Percentiles rank a stretch among this genome's conserved stretches.
phyloP scores from a whole-genome alignment of 2,329 filamentous ascomycete genomes.

The Escovopsis sp. region DNA sequence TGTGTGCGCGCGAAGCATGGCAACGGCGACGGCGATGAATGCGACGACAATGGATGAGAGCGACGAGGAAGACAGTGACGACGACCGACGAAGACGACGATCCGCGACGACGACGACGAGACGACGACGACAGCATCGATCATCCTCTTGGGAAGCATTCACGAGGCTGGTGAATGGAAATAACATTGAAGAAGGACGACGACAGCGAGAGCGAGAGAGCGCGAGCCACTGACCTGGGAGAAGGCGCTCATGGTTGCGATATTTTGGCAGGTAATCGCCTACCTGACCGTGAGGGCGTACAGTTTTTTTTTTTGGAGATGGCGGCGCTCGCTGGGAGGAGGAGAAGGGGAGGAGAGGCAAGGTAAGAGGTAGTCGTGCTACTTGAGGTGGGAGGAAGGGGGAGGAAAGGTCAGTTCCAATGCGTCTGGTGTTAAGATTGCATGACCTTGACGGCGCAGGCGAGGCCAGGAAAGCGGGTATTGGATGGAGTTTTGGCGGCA shows the following conservation, averaged over 20 bases:
- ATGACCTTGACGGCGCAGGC: constrained; percentile 17
- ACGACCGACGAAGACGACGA: no score
- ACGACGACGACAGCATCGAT: constrained; percentile 1
- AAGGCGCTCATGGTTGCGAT: constrained; percentile 42
- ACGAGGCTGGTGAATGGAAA: no score
- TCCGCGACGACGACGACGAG: not conserved
- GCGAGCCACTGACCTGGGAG: constrained; percentile 33
- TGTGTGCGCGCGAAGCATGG: not conserved
- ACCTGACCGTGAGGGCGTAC: constrained; percentile 20
- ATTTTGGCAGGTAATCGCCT: constrained; percentile 33
- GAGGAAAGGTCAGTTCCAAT: no score
- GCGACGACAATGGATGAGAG: not conserved
- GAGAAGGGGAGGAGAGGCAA: no score
- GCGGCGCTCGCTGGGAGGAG: no score
- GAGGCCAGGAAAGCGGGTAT: constrained; percentile 4
- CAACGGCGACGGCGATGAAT: not conserved
- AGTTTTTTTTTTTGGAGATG: constrained; percentile 21
- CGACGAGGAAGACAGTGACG: no score
- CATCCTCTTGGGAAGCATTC: no score
- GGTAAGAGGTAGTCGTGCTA: constrained; percentile 13
- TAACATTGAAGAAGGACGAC: no score
- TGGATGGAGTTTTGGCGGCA: constrained; percentile 3
- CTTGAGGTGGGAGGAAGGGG: constrained; percentile 15
- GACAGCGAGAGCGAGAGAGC: not conserved
- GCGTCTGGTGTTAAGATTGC: constrained; percentile 23